Base-by-base conservation (phyloP, 306 rosid genomes). In the Abrus precatorius region DNA sequence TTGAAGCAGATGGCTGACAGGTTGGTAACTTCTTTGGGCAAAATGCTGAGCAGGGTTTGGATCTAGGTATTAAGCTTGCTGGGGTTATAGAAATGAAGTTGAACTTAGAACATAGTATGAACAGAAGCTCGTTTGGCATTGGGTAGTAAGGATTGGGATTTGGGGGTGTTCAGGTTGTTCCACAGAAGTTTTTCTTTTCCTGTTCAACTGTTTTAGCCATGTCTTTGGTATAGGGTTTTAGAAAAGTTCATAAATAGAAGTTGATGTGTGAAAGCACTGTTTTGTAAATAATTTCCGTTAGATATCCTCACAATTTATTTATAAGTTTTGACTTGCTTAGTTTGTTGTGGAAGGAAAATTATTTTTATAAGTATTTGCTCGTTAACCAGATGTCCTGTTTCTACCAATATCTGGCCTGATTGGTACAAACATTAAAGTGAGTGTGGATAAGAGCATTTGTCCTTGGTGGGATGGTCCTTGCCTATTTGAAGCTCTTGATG, bases 391-490 rank as follows among this genome's bases (percentile, higher is more conserved):
- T 89, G 99, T 96, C 80, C 84, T 72, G 57, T 90, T 96, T 84
- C 88, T 96, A 53, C 99, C 99, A 33, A 77, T 93, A 69, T 96
- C 99, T 87, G 99, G 99, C 65, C 90, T 96, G 71, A 52, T 74
- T 20, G 99, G 99, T 53, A 0, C 81, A 59, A 96, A 96, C 83
- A 57, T 96, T 69, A 86, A 92, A 78, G 86, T 90, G 28, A 93
- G 98, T 86, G 12, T 96, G 78, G 93, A 87, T 63, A 89, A 86
- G 81, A 87, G 81, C 34, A 33, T 50, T 30, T 96, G 99, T 78
- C 36, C 93, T 9, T 96, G 99, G 99, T 96, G 97, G 97, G 57
- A 73, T 61, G 99, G 98, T 48, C 97, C 97, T 48, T 93, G 98
- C 85, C 87, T 93, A 61, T 96, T 96, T 74, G 99, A 96, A 86